Conservation (phyloP, 345 rosid genomes). For the Euclidium syriacum region DNA sequence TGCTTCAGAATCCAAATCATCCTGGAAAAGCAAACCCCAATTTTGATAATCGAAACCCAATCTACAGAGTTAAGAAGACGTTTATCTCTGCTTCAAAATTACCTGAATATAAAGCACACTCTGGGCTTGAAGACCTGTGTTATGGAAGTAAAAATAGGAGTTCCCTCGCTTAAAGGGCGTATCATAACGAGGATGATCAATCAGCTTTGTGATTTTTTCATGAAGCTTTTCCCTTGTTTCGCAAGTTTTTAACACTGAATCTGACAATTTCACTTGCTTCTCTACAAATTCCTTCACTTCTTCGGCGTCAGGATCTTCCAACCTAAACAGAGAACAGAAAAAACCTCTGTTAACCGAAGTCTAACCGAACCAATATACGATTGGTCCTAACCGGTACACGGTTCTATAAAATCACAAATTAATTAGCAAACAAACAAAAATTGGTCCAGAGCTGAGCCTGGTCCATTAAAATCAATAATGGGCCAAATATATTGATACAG, state of each 20-base stretch:
- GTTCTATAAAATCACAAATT: slow-evolving; percentile 1
- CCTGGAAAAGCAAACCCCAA: slow-evolving; percentile 31
- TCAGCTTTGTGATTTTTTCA: slow-evolving; percentile 52
- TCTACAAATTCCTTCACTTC: slow-evolving; percentile 71
- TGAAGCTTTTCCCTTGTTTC: slow-evolving; percentile 53
- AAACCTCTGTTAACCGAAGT: neutral
- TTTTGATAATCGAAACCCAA: neutral
- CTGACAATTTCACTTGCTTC: slow-evolving; percentile 61
- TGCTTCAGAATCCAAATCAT: slow-evolving; percentile 64
- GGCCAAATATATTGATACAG: neutral
- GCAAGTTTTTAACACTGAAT: slow-evolving; percentile 55
- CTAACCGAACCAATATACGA: neutral
- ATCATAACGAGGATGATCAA: slow-evolving; percentile 80
- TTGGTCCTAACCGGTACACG: neutral
- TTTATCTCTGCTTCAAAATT: neutral
- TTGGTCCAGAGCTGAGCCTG: slow-evolving; percentile 12
- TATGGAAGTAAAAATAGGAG: slow-evolving; percentile 75
- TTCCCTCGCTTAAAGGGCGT: slow-evolving; percentile 62
- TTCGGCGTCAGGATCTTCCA: slow-evolving; percentile 85
- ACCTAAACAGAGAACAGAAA: slow-evolving; percentile 36
- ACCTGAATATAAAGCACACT: slow-evolving; percentile 75
- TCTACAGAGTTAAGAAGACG: neutral
- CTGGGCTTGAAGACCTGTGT: slow-evolving; percentile 88
- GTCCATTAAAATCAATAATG: too few relatives aligned
- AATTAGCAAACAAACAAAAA: too few relatives aligned